Percentiles rank a stretch among this genome's conserved stretches.
These are phyloP conservation scores for Bidens hawaiensis DNA, from an alignment of 140 eudicot species.

Conservation along the genomic window DNA sequence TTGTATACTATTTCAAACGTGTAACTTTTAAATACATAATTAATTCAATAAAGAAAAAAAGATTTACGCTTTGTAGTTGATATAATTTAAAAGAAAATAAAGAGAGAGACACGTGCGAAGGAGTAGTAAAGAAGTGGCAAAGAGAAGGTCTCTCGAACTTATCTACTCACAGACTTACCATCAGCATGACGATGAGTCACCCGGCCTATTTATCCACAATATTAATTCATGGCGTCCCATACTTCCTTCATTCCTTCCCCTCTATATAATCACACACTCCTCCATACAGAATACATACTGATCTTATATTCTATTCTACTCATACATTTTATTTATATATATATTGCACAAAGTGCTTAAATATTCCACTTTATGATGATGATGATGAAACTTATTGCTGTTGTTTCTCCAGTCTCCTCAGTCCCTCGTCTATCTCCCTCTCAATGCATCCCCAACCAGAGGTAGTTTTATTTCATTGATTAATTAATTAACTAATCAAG, in stretches of 20 bases:
- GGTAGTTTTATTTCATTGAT: conserved; percentile 7
- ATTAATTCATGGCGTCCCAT: conserved; percentile 23
- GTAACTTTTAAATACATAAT: too few relatives aligned
- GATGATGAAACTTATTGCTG: conserved; percentile 15
- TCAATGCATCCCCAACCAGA: conserved; percentile 15
- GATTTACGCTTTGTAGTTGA: too few relatives aligned
- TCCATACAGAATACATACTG: background rate
- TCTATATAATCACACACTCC: conserved; percentile 9
- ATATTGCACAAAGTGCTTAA: background rate
- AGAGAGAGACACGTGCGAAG: conserved; percentile 29
- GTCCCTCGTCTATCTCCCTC: conserved; percentile 1
- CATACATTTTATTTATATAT: background rate
- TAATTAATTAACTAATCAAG: background rate
- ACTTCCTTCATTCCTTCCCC: background rate
- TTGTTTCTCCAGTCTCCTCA: conserved; percentile 21
- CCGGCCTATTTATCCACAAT: conserved; percentile 20
- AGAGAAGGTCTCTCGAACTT: conserved; percentile 1
- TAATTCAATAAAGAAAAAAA: too few relatives aligned
- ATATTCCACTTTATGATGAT: background rate
- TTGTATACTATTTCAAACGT: too few relatives aligned
- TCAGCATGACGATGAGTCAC: conserved; percentile 23
- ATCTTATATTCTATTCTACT: background rate
- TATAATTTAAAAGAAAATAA: too few relatives aligned
- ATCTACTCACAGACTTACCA: conserved; percentile 1
- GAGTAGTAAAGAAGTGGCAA: background rate